Evolutionary conservation across 352 stramenopile genomes (phyloP).

Genomic region (Globisporangium lucens): DNA sequence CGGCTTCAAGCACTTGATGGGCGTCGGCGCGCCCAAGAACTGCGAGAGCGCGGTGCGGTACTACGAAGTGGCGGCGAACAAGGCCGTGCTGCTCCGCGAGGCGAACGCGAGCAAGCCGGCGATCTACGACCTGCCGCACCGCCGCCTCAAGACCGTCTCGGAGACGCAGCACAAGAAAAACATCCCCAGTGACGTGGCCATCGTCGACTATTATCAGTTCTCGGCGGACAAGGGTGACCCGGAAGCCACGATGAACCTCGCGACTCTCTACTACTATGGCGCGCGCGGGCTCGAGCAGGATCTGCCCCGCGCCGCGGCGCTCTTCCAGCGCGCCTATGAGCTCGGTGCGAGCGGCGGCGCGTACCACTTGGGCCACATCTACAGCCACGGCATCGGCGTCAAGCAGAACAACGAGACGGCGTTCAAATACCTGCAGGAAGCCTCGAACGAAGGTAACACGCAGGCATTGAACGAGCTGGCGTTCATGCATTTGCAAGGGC

Average conservation of each 20-base stretch:
- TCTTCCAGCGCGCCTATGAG: conserved; percentile 79
- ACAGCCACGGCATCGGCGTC: conserved; percentile 78
- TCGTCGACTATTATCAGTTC: conserved; percentile 90
- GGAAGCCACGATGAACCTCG: conserved; percentile 80
- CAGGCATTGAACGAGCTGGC: conserved; percentile 80
- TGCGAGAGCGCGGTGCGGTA: conserved; percentile 85
- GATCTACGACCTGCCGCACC: conserved; percentile 71
- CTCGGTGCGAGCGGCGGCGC: conserved; percentile 62
- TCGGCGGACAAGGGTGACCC: conserved; percentile 86
- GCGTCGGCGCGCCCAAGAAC: conserved; percentile 67
- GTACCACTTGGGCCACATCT: conserved; percentile 80
- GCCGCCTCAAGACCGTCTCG: conserved; percentile 65
- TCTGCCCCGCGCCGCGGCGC: conserved; percentile 44
- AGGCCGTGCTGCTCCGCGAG: conserved; percentile 63
- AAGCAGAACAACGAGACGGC: conserved; percentile 60
- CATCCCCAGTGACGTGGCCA: conserved; percentile 61
- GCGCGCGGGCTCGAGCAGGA: conserved; percentile 71
- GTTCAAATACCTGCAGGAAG: conserved; percentile 70
- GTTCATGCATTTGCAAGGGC: conserved; percentile 74
- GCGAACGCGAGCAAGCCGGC: conserved; percentile 48
- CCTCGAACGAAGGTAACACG: conserved; percentile 72
- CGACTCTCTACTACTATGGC: conserved; percentile 84
- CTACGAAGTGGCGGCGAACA: conserved; percentile 87
- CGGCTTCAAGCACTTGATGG: conserved; percentile 74
- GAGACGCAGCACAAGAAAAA: conserved; percentile 84